A percentile compares a stretch with the other conserved stretches of the same genome.
Conservation (phyloP, 2,329 filamentous ascomycete species). For the Penicillium sp. region DNA sequence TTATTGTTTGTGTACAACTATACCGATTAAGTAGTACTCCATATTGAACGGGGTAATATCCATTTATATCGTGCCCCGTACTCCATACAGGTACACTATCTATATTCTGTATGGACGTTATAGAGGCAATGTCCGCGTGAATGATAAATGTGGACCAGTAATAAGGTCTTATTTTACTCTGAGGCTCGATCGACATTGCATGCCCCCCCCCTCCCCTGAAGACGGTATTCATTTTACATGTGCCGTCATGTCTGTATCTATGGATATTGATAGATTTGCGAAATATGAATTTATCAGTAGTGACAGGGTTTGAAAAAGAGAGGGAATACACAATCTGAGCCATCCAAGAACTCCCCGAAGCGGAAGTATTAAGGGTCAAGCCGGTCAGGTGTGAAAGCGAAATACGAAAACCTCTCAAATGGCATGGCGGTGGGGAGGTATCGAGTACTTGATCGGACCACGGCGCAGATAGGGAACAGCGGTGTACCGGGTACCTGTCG, state of each 20-base stretch:
- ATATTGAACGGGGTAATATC: not conserved
- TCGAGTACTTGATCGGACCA: constrained; percentile 1
- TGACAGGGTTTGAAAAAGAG: not conserved
- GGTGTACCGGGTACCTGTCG: constrained; percentile 6
- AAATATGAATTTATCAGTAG: not conserved
- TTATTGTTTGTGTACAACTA: not conserved
- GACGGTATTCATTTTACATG: constrained; percentile 6
- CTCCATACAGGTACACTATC: not conserved
- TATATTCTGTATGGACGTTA: not conserved
- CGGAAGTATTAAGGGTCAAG: no score
- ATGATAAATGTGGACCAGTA: constrained; percentile 14
- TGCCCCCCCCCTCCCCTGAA: constrained; percentile 26
- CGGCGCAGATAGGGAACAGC: not conserved
- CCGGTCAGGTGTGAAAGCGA: not conserved
- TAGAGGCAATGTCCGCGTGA: constrained; percentile 10
- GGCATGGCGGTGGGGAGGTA: constrained; percentile 12
- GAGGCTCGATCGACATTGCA: constrained; percentile 38
- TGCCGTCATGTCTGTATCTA: not conserved
- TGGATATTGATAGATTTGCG: not conserved
- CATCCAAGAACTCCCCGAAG: not conserved
- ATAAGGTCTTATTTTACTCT: constrained; percentile 24
- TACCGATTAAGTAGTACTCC: not conserved
- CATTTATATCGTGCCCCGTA: not conserved
- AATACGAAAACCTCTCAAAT: constrained; percentile 10
- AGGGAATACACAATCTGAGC: not conserved